Conservation (phyloP, 768 basidiomycete genomes). For the Postia placenta region DNA sequence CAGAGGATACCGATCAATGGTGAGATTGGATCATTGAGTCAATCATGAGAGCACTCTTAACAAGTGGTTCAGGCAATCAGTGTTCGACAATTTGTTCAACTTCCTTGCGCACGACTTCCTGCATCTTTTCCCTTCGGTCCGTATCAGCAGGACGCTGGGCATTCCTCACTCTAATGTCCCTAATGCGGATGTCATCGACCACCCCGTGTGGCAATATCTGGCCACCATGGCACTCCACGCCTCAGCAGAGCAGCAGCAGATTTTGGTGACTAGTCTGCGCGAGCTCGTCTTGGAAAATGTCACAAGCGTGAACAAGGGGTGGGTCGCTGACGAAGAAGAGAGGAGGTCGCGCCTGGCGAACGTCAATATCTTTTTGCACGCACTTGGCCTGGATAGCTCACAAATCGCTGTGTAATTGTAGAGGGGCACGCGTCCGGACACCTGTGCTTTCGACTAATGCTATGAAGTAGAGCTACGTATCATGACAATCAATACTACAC, state of each 20-base stretch:
- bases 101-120: conserved; percentile 71
- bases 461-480: not conserved
- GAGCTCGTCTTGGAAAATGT: conserved; percentile 95
- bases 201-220: conserved; percentile 93
- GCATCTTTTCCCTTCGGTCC: conserved; percentile 85
- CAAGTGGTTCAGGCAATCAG: conserved; percentile 56
- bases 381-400: conserved; percentile 66
- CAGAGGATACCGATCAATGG: conserved; percentile 80
- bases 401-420: conserved; percentile 48
- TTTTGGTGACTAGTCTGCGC: conserved; percentile 76
- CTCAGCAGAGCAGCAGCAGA: conserved; percentile 80
- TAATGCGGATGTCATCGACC: conserved; percentile 65
- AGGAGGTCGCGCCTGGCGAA: conserved; percentile 77
- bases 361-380: conserved; percentile 87
- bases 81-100: conserved; percentile 85
- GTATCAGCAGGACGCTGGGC: conserved; percentile 40
- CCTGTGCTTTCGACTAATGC: not conserved
- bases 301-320: conserved; percentile 68
- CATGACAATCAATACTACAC: conserved; percentile 3
- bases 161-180: conserved; percentile 31
- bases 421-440: not conserved
- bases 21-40: conserved; percentile 26
- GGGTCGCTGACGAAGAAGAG: conserved; percentile 67
- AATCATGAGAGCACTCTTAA: not conserved
- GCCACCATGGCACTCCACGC: conserved; percentile 85